Evolutionary conservation across 2,329 filamentous ascomycete species (phyloP), one percentile per base, ranked within the genome.

Genomic region (Calonectria hongkongensis): DNA sequence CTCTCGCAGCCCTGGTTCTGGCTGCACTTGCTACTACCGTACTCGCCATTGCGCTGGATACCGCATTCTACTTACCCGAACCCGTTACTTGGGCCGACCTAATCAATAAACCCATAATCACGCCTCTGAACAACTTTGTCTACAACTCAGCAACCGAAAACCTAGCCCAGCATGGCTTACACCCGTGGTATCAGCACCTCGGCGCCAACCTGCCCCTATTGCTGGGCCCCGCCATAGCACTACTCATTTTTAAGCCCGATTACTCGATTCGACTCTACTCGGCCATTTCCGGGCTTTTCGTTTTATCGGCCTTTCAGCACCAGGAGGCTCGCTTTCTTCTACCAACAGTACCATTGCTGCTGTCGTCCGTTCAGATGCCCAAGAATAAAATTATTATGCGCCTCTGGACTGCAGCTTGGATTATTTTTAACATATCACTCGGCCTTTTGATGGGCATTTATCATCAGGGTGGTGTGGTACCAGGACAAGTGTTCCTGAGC

Each of bases 11-110:
- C 70, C 88, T 97, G 78, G 82, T 91, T 68, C 80, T 90, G 68
- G 93, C 93, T 74, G 94, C 91, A 39, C 82, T 93, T 43, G 82
- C 92, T 63, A 96, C 95, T 64, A 88, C 92, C 58, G 87, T 92
- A 70, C 83, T 96, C 75, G 96, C 95, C 48, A 90, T 98, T 78
- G 90, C 91, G 70, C 88, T 95, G 70, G 97, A 99, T 84, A 98
- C 96, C 3, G 89, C 92, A 56, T 98, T 97, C 83, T 98, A 98
- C 82, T 87, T 89, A 56, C 82, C 88, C 71, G 88, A 89, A 71
- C 88, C 91, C 66, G 89, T 94, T 71, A 89, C 89, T 45, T 92
- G 94, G 88, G 86, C 88, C 25, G 89, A 92, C 73, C 84, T 96
- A 36, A 85, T 94, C 77, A 84, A 85, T 33, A 87, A 89, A 68